Conservation (phyloP, 495 filamentous ascomycete genomes). For the Lasiosphaeria miniovina region DNA sequence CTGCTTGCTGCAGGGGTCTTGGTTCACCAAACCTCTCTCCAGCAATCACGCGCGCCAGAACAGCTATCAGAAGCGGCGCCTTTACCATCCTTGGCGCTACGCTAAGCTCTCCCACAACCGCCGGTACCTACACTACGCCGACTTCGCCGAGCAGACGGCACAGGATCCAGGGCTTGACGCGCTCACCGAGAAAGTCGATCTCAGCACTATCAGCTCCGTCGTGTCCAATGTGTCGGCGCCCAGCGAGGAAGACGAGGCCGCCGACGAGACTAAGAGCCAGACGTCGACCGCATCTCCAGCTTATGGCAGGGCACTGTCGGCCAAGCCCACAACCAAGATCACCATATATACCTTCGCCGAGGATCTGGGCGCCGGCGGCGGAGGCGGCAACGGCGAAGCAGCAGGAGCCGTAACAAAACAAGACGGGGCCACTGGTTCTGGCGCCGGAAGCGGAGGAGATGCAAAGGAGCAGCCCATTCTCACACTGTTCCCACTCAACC, state of each 20-base stretch:
- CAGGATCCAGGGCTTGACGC: conserved; percentile 69
- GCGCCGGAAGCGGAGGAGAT: conserved; percentile 25
- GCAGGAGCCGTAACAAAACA: not conserved
- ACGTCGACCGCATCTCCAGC: conserved; percentile 28
- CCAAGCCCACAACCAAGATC: conserved; percentile 73
- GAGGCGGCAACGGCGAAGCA: conserved; percentile 19
- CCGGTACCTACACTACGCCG: conserved; percentile 85
- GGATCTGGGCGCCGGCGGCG: conserved; percentile 8
- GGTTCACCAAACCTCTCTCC: conserved; percentile 68
- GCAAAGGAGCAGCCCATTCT: conserved; percentile 61
- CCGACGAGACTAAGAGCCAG: conserved; percentile 13
- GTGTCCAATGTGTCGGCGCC: conserved; percentile 81
- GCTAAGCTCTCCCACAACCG: conserved; percentile 89
- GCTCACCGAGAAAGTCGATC: conserved; percentile 80
- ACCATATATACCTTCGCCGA: conserved; percentile 76
- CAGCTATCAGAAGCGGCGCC: conserved; percentile 31
- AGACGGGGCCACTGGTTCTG: not conserved
- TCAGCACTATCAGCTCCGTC: conserved; percentile 85
- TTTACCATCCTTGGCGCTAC: conserved; percentile 66
- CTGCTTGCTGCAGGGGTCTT: conserved; percentile 84
- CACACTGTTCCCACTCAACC: conserved; percentile 75
- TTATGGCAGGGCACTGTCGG: conserved; percentile 25
- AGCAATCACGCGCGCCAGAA: conserved; percentile 29
- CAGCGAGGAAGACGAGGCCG: conserved; percentile 42
- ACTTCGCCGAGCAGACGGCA: conserved; percentile 66